Evolutionary conservation across 495 filamentous ascomycete genomes (phyloP), one percentile per base, ranked within the genome.

Genomic region (Aspergillus olivimuriae): DNA sequence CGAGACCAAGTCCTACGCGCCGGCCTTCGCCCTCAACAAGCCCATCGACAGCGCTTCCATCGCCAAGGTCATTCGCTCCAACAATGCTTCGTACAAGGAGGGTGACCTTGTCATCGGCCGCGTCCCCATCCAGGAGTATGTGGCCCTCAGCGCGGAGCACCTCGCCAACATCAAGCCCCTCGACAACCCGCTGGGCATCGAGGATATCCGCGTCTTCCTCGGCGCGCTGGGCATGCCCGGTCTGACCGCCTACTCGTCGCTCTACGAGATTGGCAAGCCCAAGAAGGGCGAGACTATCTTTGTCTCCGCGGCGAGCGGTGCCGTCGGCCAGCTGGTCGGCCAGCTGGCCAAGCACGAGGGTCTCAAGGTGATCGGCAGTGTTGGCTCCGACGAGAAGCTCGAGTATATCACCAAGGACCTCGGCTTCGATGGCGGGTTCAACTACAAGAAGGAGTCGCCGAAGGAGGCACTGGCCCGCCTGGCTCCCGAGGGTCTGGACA

Each of bases 241-340:
- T 18, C 61, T 94, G 55, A 92, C 88, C 0, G 89, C 84, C 2
- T 95, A 86, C 68, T 81, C 79, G 3, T 83, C 81, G 0, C 76
- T 91, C 50, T 82, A 90, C 58, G 81, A 84, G 54, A 91, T 95
- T 41, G 88, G 87, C 1, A 68, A 84, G 73, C 89, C 89, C 23
- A 83, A 86, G 70, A 84, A 84, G 68, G 89, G 89, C 21, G 87
- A 94, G 72, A 91, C 87, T 4, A 86, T 95, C 55, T 90, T 91
- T 58, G 76, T 95, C 50, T 85, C 79, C 35, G 79, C 85, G 10
- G 89, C 89, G 1, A 83, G 81, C 12, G 89, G 89, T 24, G 89
- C 88, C 1, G 89, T 95, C 11, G 89, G 89, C 4, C 80, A 87
- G 65, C 55, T 94, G 3, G 89, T 92, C 28, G 89, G 88, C 7